phyloP scores from a whole-genome alignment of 768 basidiomycete genomes.

The Tricholoma flavovirens region DNA sequence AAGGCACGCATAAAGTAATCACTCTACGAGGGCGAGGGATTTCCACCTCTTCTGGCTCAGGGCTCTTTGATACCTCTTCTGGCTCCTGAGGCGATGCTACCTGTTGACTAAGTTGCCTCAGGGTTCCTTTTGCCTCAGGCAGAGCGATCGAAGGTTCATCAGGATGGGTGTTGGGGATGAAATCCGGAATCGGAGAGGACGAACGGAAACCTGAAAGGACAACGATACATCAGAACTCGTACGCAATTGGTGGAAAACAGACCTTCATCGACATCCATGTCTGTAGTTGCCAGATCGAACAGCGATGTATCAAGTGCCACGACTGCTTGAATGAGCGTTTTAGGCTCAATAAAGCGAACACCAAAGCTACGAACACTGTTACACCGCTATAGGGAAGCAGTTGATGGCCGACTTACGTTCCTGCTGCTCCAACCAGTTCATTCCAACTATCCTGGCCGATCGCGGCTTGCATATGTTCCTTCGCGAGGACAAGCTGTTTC shows the following conservation, averaged over 20 bases:
- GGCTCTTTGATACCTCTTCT: slow-evolving; percentile 8
- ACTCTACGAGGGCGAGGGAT: slow-evolving; percentile 28
- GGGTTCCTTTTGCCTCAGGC: slow-evolving; percentile 14
- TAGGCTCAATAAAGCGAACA: slow-evolving; percentile 38
- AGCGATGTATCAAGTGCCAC: slow-evolving; percentile 28
- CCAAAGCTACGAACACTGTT: slow-evolving; percentile 24
- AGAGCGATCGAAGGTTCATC: slow-evolving; percentile 43
- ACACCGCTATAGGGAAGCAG: neutral
- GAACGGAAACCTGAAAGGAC: slow-evolving; percentile 11
- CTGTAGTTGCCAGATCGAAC: slow-evolving; percentile 16
- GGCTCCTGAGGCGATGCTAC: slow-evolving; percentile 36
- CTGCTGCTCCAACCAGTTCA: slow-evolving; percentile 44
- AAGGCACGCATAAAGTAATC: slow-evolving; percentile 1
- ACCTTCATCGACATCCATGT: slow-evolving; percentile 13
- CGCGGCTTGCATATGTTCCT: slow-evolving; percentile 41
- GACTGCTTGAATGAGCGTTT: slow-evolving; percentile 50
- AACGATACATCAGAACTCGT: neutral
- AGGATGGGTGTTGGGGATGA: slow-evolving; percentile 47
- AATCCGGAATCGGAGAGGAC: slow-evolving; percentile 39
- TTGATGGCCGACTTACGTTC: slow-evolving; percentile 32
- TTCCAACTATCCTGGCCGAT: slow-evolving; percentile 53
- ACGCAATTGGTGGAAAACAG: neutral
- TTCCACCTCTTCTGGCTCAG: slow-evolving; percentile 13
- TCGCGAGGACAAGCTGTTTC: slow-evolving; percentile 47
- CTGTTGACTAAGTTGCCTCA: slow-evolving; percentile 29